Base-by-base conservation (phyloP, 495 filamentous ascomycete genomes). In the Cercophora scortea region DNA sequence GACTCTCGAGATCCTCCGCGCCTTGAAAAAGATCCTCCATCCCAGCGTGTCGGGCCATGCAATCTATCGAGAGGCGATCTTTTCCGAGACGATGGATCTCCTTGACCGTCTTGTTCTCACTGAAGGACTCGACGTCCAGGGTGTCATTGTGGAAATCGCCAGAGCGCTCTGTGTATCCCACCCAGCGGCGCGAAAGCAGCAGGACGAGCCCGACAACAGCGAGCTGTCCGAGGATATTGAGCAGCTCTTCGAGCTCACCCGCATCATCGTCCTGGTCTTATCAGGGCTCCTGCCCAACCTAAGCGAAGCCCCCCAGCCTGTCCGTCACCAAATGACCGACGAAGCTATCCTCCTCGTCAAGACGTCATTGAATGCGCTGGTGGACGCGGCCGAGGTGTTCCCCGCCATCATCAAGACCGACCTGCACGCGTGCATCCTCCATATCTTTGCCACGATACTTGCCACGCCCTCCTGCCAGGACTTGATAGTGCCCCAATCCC, bases 61-160 rank as follows among this genome's bases (percentile, higher is more conserved):
- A 7, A 93, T 97, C 49, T 99, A 97, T 61, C 86, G 93, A 57
- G 90, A 95, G 47, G 87, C 87, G 39, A 88, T 99, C 48, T 99
- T 99, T 65, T 88, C 91, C 1, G 93, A 99, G 70, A 94, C 94
- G 2, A 95, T 96, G 84, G 93, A 99, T 56, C 79, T 93, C 44
- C 78, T 99, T 6, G 91, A 95, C 64, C 80, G 93, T n/a, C 78
- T 99, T 15, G 90, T 89, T 5, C 71, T 99, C 51, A 97, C 91
- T 0, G 93, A 97, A 62, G 84, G 83, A 4, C 78, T 90, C 11
- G 83, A 88, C 41, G 88, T 97, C n/a, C 94, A 97, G 63, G 79
- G 81, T 3, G 87, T 93, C 41, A 91, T 97, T 57, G 88, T 97
- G 9, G 88, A 95, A 60, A 95, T 97, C 52, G 90, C 90, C 8